Evolutionary conservation across 495 filamentous ascomycete species (phyloP).

Genomic region (Pseudoneurospora amorphoporcata): DNA sequence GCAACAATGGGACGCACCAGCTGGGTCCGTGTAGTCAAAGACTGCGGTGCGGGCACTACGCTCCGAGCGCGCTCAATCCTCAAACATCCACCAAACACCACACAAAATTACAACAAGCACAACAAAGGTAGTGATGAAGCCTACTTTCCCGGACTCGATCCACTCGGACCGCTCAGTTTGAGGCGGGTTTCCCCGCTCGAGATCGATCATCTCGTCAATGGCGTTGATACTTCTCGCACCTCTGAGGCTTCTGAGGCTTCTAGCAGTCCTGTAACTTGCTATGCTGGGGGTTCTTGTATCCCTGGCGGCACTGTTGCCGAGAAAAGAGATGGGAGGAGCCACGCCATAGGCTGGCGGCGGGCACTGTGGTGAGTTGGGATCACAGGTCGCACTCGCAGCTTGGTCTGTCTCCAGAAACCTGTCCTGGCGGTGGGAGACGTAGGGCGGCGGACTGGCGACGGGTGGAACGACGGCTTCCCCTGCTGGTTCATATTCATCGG

Average conservation of each 20-base stretch:
- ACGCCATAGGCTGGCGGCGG: background rate
- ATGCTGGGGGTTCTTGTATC: too few species aligned
- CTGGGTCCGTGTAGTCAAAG: background rate
- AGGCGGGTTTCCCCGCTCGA: background rate
- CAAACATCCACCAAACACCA: background rate
- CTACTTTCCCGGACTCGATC: too few species aligned
- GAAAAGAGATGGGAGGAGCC: background rate
- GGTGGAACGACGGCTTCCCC: background rate
- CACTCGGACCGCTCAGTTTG: background rate
- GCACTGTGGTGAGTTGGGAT: background rate
- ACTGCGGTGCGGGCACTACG: background rate
- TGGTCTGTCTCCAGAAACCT: background rate
- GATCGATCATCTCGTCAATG: background rate
- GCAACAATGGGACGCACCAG: background rate
- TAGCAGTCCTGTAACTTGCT: too few species aligned
- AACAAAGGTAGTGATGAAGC: too few species aligned
- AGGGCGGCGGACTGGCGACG: background rate
- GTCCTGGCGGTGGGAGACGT: background rate
- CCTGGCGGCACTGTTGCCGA: background rate
- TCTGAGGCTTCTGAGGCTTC: background rate
- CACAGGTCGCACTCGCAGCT: background rate
- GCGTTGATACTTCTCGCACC: background rate
- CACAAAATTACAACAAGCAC: too few species aligned
- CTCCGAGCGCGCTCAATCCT: background rate
- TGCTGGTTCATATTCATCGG: background rate